These are phyloP conservation scores for Leccinum sublutescens DNA, from an alignment of 768 basidiomycete genomes.

Conservation along the genomic window DNA sequence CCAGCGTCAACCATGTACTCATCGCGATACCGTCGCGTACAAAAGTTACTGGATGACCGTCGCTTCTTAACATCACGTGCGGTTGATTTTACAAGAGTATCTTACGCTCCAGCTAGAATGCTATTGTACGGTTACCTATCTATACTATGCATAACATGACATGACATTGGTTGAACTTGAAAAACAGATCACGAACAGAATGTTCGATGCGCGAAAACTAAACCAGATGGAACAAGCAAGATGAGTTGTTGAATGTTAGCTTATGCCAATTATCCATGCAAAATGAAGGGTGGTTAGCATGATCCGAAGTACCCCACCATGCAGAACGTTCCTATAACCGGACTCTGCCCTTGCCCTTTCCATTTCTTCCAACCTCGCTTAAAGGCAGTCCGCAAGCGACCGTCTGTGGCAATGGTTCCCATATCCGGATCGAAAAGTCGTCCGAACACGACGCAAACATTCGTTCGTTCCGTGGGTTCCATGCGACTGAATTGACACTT, in stretches of 20 bases:
- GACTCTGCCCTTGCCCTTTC: constrained; percentile 66
- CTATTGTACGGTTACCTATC: constrained; percentile 28
- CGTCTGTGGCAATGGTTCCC: constrained; percentile 52
- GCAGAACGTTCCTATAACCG: constrained; percentile 39
- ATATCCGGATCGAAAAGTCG: constrained; percentile 87
- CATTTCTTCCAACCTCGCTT: constrained; percentile 31
- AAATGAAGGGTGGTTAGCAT: constrained; percentile 24
- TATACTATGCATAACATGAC: constrained; percentile 35
- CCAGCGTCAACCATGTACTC: no score
- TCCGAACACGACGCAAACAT: constrained; percentile 98
- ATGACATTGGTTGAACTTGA: constrained; percentile 23
- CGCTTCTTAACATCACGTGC: no score
- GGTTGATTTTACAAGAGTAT: no score
- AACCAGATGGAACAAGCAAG: constrained; percentile 22
- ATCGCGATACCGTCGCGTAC: no score
- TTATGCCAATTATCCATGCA: constrained; percentile 29
- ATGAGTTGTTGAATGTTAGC: constrained; percentile 30
- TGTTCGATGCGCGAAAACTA: constrained; percentile 23
- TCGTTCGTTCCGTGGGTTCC: constrained; percentile 86
- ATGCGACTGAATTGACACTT: constrained; percentile 93
- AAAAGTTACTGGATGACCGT: no score
- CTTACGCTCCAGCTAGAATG: constrained; percentile 18
- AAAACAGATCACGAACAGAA: constrained; percentile 23
- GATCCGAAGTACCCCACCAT: constrained; percentile 14
- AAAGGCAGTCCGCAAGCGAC: constrained; percentile 13